Evolutionary conservation across 164 flowering plant genomes (phyloP), one percentile per base, ranked within the genome.

Genomic region (Magnolia kwangsiensis): DNA sequence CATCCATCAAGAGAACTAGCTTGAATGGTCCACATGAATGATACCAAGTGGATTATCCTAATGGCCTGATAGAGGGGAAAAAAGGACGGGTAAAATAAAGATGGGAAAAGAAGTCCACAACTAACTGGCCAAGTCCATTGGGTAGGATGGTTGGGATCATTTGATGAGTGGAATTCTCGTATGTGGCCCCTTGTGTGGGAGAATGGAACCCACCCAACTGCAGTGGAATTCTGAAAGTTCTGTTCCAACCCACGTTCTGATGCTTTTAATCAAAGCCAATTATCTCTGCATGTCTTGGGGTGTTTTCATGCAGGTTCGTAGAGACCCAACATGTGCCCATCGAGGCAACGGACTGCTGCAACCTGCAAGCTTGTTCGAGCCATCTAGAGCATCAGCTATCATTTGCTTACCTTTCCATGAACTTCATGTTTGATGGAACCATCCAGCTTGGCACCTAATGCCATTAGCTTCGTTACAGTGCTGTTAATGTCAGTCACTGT

Each of bases 311-410:
- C 68, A 63, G 97, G 97, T 81, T 95, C 97, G 73, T 91, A 84
- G 50, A 95, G 92, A 74, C 98, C 98, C 77, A 95, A 67, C 80
- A 95, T 81, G 75, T 95, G 98, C 63, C 98, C 97, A 79, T 93
- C 96, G 27, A 88, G 59, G 79, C 97, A 89, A 51, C 91, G 80
- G 89, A 92, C 63, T 2, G 98, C 93, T 50, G 97, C 98, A 79
- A 93, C 90, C 98, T 91, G 86, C 77, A 74, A 73, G 13, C 9
- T 78, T 77, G 73, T 31, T 49, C 49, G 20, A 24, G 27, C 21
- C 19, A 50, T 61, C 18, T 18, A 24, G 45, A 11, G 3, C 16
- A 21, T 29, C 59, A 79, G 18, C 45, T 0, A 80, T 37, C 10
- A 31, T 21, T 7, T 45, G 59, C 63, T 72, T 83, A 95, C 98